These are phyloP conservation scores for Fraxinus quadrangulata DNA, from an alignment of 257 asterid genomes.

Conservation along the genomic window DNA sequence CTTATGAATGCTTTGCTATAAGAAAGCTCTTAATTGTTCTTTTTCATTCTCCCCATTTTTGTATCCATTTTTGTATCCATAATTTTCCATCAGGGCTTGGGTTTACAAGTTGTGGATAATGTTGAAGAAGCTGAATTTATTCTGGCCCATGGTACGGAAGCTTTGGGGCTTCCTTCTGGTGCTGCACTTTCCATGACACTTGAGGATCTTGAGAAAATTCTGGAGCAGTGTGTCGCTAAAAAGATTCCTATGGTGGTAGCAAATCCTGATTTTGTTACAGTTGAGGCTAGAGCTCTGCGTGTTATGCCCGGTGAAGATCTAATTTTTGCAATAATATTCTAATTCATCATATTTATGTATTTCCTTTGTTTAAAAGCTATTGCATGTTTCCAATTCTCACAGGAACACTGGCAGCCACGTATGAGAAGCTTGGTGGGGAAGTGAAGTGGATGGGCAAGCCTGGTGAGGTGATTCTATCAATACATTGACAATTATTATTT, in stretches of 20 bases:
- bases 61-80: background rate
- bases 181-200: slow-evolving; percentile 61
- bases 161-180: slow-evolving; percentile 84
- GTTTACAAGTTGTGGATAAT: slow-evolving; percentile 75
- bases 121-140: slow-evolving; percentile 80
- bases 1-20: background rate
- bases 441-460: slow-evolving; percentile 99
- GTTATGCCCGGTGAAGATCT: slow-evolving; percentile 82
- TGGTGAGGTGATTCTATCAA: slow-evolving; percentile 59
- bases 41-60: slow-evolving; percentile 5
- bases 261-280: slow-evolving; percentile 97
- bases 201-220: slow-evolving; percentile 72
- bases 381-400: slow-evolving; percentile 23
- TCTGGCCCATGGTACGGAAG: slow-evolving; percentile 97
- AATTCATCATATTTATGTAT: slow-evolving; percentile 22
- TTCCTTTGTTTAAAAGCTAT: slow-evolving; percentile 9
- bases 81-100: slow-evolving; percentile 62
- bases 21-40: background rate
- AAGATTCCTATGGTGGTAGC: slow-evolving; percentile 94
- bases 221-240: slow-evolving; percentile 76
- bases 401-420: slow-evolving; percentile 84
- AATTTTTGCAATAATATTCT: slow-evolving; percentile 4
- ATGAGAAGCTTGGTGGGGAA: slow-evolving; percentile 94
- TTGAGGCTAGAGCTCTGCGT: slow-evolving; percentile 83
- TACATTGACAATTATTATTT: background rate